Conservation (phyloP, 176 grass and related monocot genomes). For the Leersia perrieri region DNA sequence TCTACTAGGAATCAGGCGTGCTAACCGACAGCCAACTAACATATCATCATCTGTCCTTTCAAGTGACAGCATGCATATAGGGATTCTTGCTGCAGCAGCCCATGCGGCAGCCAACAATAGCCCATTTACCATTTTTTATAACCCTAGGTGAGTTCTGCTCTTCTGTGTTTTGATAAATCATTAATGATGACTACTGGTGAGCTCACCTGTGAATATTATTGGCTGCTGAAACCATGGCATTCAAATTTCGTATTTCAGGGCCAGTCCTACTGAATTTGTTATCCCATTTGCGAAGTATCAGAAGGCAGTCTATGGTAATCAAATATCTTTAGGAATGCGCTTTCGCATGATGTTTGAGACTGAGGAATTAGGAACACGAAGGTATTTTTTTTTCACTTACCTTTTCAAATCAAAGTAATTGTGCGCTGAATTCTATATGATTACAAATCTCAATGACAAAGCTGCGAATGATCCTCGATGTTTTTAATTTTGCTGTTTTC, state of each 20-base stretch:
- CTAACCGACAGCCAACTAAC: conserved; percentile 64
- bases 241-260: conserved; percentile 44
- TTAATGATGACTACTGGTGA: not conserved
- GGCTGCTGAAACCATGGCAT: conserved; percentile 22
- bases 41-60: conserved; percentile 88
- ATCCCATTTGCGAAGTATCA: conserved; percentile 76
- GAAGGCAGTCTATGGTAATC: conserved; percentile 73
- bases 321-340: conserved; percentile 85
- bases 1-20: conserved; percentile 74
- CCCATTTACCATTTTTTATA: conserved; percentile 91
- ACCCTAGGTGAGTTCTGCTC: conserved; percentile 61
- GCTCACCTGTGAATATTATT: not conserved
- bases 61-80: conserved; percentile 96
- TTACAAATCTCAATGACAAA: not conserved
- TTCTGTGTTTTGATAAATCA: not conserved
- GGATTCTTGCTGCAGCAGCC: conserved; percentile 86
- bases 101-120: conserved; percentile 80
- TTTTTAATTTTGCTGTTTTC: not conserved
- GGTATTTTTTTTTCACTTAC: conserved; percentile 35
- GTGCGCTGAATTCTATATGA: conserved; percentile 3
- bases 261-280: conserved; percentile 89
- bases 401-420: not conserved
- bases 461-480: not conserved
- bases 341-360: conserved; percentile 93
- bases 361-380: conserved; percentile 77